Percentiles rank a stretch among this genome's conserved stretches.
Evolutionary conservation across 2,329 filamentous ascomycete species (phyloP).

Genomic region (Sporothrix schenckii): DNA sequence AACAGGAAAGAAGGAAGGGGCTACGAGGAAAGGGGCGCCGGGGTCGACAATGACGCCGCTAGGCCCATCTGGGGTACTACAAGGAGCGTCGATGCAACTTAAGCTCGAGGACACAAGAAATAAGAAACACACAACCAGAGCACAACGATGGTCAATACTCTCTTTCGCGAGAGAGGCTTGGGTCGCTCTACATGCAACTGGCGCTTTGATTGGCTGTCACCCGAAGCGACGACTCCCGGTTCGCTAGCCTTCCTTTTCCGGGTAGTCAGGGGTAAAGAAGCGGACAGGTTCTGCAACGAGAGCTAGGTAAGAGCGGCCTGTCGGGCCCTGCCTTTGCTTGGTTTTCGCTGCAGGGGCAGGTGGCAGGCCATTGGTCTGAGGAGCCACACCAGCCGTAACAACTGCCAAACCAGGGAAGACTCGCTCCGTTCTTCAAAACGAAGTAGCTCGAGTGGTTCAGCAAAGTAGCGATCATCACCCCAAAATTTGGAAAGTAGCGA

Average conservation of each 20-base stretch:
- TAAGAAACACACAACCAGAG: neutral
- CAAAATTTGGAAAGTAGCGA: conserved; percentile 8
- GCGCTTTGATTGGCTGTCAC: neutral
- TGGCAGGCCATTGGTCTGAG: neutral
- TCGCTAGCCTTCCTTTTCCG: neutral
- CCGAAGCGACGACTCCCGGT: conserved; percentile 6
- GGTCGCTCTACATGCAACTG: neutral
- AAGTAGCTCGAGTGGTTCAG: neutral
- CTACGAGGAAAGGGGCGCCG: conserved; percentile 1
- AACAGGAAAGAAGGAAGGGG: conserved; percentile 21
- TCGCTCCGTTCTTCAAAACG: neutral
- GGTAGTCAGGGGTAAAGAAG: conserved; percentile 28
- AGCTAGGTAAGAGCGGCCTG: neutral
- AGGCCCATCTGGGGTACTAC: conserved; percentile 14
- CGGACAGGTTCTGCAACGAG: conserved; percentile 11
- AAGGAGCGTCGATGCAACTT: conserved; percentile 24
- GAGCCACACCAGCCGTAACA: neutral
- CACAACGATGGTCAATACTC: neutral
- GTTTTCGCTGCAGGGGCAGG: conserved; percentile 14
- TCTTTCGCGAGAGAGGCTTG: conserved; percentile 8
- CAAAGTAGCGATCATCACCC: neutral
- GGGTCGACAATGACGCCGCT: conserved; percentile 21
- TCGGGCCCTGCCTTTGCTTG: neutral
- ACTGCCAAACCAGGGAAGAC: conserved; percentile 1
- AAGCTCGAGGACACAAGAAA: conserved; percentile 23